Base-by-base conservation (phyloP, 2,329 filamentous ascomycete genomes). In the Apiospora saccharicola region DNA sequence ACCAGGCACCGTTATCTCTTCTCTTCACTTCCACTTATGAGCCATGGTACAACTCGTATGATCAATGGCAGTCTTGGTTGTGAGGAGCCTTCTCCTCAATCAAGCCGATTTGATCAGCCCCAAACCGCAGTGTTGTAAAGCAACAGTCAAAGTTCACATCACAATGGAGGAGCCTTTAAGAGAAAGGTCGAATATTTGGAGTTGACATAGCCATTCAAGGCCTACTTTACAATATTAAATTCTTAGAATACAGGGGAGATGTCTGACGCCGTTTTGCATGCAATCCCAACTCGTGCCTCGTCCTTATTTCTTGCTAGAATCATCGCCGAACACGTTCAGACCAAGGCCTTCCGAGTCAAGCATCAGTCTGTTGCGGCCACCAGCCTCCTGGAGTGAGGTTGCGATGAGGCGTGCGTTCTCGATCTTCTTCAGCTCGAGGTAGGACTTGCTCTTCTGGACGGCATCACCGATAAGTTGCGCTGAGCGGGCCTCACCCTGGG, bases 401-500 rank as follows among this genome's bases (percentile, higher is more conserved):
- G 96, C 96, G 83, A 99, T 97, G 72, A 90, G 89, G 77, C 94
- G 90, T 8, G 96, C 96, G 80, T 98, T 99, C 87, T 99, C 96
- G 79, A 99, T 97, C 89, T 97, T 96, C 86, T 97, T 94, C 81
- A 99, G 90, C 85, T 98, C 96, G 75, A 99, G 91, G 83, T 99
- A 99, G 76, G 94, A 93, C 86, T 95, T 93, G 87, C 90, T 97
- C 93, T 98, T 99, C 94, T 98, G 99, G 91, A 99, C 97, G 74
- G 96, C 96, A 70, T 99, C 96, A 84, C 96, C 96, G 80, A 99
- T 98, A 75, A 99, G 92, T 86, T 99, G 95, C 67, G 96, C 96
- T 51, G 96, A 98, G 76, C 96, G 94, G 69, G 96, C 96, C 87
- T 99, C 96, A 94, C 96, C 96, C 91, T 98, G 96, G 4, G 96